Evolutionary conservation across 495 filamentous ascomycete species (phyloP).

Genomic region (Wilcoxina mikolae): DNA sequence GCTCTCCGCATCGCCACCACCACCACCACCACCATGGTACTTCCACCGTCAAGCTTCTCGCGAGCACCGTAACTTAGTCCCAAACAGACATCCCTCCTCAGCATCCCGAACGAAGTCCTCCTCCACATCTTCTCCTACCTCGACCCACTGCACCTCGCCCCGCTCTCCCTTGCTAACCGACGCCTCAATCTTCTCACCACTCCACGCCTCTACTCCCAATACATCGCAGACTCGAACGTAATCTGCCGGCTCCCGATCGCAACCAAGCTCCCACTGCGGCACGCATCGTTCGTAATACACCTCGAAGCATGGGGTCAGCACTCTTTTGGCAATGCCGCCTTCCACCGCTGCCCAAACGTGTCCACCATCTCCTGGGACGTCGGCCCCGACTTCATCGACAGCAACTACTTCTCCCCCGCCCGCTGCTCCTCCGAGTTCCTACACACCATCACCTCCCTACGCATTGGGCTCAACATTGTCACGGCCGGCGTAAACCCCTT

Average conservation of each 20-base stretch:
- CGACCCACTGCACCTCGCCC: constrained; percentile 1
- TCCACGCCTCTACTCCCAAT: not conserved
- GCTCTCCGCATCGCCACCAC: no score
- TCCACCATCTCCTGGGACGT: not conserved
- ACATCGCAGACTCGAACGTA: not conserved
- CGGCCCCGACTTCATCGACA: not conserved
- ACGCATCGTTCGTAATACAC: not conserved
- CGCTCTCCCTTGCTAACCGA: constrained; percentile 11
- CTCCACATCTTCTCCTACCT: constrained; percentile 6
- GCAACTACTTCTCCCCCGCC: not conserved
- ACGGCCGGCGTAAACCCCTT: not conserved
- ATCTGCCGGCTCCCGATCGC: constrained; percentile 7
- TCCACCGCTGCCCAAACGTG: constrained; percentile 10
- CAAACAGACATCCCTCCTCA: constrained; percentile 7
- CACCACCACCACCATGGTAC: no score
- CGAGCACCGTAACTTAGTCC: no score
- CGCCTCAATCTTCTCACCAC: constrained; percentile 8
- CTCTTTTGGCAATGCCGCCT: constrained; percentile 8
- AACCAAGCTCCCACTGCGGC: not conserved
- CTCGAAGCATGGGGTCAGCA: constrained; percentile 3
- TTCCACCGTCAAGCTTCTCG: no score
- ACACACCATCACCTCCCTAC: not conserved
- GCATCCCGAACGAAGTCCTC: constrained; percentile 13
- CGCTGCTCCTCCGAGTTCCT: not conserved
- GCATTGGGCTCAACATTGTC: not conserved